A percentile compares a stretch with the other conserved stretches of the same genome.
Conservation (phyloP, 768 basidiomycete genomes). For the Artomyces pyxidatus region DNA sequence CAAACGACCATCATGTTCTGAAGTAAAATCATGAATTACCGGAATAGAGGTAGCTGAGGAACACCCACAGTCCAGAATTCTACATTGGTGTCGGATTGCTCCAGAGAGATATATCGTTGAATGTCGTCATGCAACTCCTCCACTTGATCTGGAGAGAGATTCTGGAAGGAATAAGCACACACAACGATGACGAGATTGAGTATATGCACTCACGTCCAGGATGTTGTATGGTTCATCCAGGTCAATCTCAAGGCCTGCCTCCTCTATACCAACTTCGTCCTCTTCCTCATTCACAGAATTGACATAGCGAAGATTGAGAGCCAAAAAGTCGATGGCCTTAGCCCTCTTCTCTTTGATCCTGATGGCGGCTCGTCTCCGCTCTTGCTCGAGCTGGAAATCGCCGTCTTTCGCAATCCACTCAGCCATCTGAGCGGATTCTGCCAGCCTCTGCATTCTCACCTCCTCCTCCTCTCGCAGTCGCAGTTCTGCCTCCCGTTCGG, state of each 20-base stretch:
- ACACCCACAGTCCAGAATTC: conserved; percentile 92
- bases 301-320: conserved; percentile 91
- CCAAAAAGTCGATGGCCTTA: conserved; percentile 97
- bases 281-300: conserved; percentile 63
- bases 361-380: conserved; percentile 83
- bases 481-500: conserved; percentile 88
- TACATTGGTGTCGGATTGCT: conserved; percentile 75
- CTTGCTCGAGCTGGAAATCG: conserved; percentile 94
- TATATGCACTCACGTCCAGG: conserved; percentile 64
- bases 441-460: conserved; percentile 74
- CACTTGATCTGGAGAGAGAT: conserved; percentile 77
- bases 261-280: conserved; percentile 60
- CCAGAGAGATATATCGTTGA: conserved; percentile 81
- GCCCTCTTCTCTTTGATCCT: conserved; percentile 94
- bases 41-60: conserved; percentile 1
- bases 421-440: conserved; percentile 96
- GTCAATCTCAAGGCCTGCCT: conserved; percentile 92
- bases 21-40: not conserved
- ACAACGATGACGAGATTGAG: not conserved
- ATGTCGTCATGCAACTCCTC: conserved; percentile 94
- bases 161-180: conserved; percentile 36
- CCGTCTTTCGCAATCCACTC: conserved; percentile 98
- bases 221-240: conserved; percentile 98
- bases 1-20: conserved; percentile 98
- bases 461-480: conserved; percentile 89